phyloP scores from a whole-genome alignment of 495 filamentous ascomycete genomes.

The Bryoglossum gracile region DNA sequence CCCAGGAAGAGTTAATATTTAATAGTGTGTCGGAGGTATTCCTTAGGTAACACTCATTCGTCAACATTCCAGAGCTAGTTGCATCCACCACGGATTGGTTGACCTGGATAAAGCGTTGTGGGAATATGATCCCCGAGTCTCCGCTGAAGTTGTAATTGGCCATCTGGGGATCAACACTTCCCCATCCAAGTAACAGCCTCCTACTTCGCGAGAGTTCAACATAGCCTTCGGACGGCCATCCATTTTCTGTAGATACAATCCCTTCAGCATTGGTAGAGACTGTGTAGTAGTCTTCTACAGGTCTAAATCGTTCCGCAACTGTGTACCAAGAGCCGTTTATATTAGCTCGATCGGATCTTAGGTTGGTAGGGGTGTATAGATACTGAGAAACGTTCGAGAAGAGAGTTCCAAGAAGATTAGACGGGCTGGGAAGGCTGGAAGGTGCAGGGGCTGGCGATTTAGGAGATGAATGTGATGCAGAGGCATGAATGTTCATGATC shows the following conservation, averaged over 20 bases:
- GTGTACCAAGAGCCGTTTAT: slow-evolving; percentile 54
- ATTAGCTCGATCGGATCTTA: slow-evolving; percentile 42
- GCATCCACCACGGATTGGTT: slow-evolving; percentile 12
- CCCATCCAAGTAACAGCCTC: slow-evolving; percentile 47
- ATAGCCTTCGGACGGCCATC: slow-evolving; percentile 55
- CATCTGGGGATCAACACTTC: slow-evolving; percentile 50
- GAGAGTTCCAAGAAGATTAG: slow-evolving; percentile 29
- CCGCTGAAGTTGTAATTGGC: slow-evolving; percentile 39
- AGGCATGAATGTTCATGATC: slow-evolving; percentile 54
- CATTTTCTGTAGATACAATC: slow-evolving; percentile 46
- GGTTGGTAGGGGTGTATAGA: slow-evolving; percentile 45
- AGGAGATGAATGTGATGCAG: slow-evolving; percentile 34
- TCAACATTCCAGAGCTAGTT: slow-evolving; percentile 32
- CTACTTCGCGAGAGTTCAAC: slow-evolving; percentile 43
- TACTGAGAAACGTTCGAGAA: slow-evolving; percentile 39
- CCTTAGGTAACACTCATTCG: slow-evolving; percentile 46
- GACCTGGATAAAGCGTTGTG: slow-evolving; percentile 16
- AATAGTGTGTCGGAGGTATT: slow-evolving; percentile 31
- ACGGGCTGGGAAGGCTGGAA: slow-evolving; percentile 31
- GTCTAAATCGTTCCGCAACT: slow-evolving; percentile 35
- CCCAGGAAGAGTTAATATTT: slow-evolving; percentile 52
- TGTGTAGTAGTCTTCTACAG: slow-evolving; percentile 46
- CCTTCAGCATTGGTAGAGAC: slow-evolving; percentile 30
- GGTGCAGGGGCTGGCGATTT: slow-evolving; percentile 33
- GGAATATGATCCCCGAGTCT: slow-evolving; percentile 28